Conservation (phyloP, 2,329 filamentous ascomycete genomes). For the Tolypocladium cylindrosporum region DNA sequence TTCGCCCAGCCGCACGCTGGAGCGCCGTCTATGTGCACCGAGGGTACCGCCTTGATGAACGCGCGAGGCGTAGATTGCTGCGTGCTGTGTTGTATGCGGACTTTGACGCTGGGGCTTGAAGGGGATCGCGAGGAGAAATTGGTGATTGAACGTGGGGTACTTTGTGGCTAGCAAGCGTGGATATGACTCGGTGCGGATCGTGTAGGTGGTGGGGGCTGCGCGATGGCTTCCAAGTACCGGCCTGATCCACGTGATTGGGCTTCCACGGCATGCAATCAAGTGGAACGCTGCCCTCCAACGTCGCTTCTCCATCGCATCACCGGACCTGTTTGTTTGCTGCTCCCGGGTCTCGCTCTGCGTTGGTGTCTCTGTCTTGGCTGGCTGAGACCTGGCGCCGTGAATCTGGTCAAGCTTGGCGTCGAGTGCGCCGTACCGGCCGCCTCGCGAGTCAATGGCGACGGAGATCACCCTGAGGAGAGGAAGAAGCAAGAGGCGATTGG, state of each 20-base stretch:
- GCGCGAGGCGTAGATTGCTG: too few species aligned
- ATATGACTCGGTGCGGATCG: fast-evolving
- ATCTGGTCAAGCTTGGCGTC: neutral
- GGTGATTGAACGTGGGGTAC: neutral
- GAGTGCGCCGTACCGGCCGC: neutral
- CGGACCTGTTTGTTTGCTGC: too few species aligned
- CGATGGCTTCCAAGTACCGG: neutral
- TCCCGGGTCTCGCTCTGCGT: neutral
- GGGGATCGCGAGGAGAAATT: neutral
- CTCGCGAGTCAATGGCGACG: neutral
- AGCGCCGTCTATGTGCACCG: neutral
- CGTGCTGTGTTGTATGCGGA: neutral
- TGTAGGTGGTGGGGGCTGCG: neutral
- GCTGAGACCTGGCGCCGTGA: neutral
- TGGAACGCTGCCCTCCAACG: neutral
- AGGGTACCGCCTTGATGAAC: too few species aligned
- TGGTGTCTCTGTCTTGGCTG: neutral
- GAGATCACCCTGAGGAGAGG: neutral
- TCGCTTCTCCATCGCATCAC: too few species aligned
- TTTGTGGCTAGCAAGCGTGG: neutral
- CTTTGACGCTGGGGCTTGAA: neutral
- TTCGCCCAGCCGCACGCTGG: neutral
- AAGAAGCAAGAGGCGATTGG: neutral
- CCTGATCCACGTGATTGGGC: neutral
- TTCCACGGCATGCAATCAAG: neutral